phyloP scores from a whole-genome alignment of 345 rosid species.

The Leavenworthia alabamica region DNA sequence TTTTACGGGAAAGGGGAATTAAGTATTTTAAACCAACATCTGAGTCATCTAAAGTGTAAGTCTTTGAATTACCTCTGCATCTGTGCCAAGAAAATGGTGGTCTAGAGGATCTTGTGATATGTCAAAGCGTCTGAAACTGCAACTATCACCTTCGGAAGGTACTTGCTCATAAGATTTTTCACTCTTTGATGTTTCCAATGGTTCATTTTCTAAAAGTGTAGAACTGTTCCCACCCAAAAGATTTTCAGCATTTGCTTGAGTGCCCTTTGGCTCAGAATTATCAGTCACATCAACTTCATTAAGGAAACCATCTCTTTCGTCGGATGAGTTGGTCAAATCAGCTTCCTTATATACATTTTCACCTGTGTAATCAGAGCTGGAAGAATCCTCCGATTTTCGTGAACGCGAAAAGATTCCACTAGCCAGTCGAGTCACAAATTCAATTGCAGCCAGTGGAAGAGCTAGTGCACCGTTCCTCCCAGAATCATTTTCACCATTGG shows the following conservation, averaged over 20 bases:
- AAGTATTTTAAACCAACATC: not conserved
- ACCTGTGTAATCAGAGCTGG: constrained; percentile 37
- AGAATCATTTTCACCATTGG: constrained; percentile 35
- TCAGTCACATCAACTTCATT: constrained; percentile 35
- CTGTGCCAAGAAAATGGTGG: constrained; percentile 67
- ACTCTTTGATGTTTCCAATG: constrained; percentile 32
- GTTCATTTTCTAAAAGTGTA: constrained; percentile 31
- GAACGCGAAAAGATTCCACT: constrained; percentile 77
- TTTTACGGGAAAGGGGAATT: not conserved
- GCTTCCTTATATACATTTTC: constrained; percentile 40
- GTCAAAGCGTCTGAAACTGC: constrained; percentile 68
- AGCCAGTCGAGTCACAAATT: constrained; percentile 74
- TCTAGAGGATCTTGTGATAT: constrained; percentile 67
- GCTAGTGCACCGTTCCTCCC: constrained; percentile 68
- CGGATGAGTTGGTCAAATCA: constrained; percentile 21
- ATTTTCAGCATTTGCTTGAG: constrained; percentile 30
- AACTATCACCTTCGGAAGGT: constrained; percentile 33
- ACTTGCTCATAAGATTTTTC: constrained; percentile 30
- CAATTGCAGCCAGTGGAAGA: constrained; percentile 86
- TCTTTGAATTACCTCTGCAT: constrained; percentile 52
- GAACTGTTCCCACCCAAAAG: constrained; percentile 26
- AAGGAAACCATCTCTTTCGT: constrained; percentile 33
- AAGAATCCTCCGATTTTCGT: constrained; percentile 45
- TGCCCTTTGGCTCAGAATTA: constrained; percentile 29
- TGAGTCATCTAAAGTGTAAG: not conserved